Conservation (phyloP, 169 alveolate genomes). For the Plasmodium reichenowi region DNA sequence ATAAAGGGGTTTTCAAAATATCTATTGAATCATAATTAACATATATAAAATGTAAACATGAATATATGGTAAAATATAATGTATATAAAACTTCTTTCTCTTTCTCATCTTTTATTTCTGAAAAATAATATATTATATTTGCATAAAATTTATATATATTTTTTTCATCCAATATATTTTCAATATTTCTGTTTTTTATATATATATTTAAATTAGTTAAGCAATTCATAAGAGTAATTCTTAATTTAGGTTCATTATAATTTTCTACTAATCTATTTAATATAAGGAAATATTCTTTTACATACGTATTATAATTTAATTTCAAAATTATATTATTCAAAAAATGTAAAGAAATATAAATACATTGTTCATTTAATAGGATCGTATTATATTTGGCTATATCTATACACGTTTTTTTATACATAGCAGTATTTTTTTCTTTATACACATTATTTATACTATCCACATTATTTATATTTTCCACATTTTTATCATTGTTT, state of each 20-base stretch:
- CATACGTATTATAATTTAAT: slow-evolving; percentile 18
- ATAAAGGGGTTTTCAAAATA: slow-evolving; percentile 51
- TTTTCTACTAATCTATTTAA: slow-evolving; percentile 51
- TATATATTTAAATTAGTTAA: slow-evolving; percentile 40
- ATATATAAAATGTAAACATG: slow-evolving; percentile 42
- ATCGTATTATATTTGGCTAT: no score
- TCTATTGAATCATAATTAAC: slow-evolving; percentile 14
- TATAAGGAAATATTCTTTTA: slow-evolving; percentile 43
- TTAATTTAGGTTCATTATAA: slow-evolving; percentile 11
- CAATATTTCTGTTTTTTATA: slow-evolving; percentile 14
- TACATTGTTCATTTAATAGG: slow-evolving; percentile 14
- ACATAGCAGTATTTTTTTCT: no score
- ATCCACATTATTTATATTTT: not conserved
- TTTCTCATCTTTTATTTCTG: slow-evolving; percentile 20
- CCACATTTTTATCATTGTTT: not conserved
- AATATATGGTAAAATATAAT: slow-evolving; percentile 49
- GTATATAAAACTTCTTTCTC: slow-evolving; percentile 46
- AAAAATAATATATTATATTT: slow-evolving; percentile 47
- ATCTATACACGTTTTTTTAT: not conserved
- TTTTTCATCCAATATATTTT: slow-evolving; percentile 37
- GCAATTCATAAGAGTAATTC: slow-evolving; percentile 48
- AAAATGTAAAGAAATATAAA: slow-evolving; percentile 29
- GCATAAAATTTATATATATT: slow-evolving; percentile 63
- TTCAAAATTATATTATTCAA: slow-evolving; percentile 53
- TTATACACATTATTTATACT: not conserved